Evolutionary conservation across 805 yeast species (phyloP).

Genomic region (Cyberlindnera maritima): DNA sequence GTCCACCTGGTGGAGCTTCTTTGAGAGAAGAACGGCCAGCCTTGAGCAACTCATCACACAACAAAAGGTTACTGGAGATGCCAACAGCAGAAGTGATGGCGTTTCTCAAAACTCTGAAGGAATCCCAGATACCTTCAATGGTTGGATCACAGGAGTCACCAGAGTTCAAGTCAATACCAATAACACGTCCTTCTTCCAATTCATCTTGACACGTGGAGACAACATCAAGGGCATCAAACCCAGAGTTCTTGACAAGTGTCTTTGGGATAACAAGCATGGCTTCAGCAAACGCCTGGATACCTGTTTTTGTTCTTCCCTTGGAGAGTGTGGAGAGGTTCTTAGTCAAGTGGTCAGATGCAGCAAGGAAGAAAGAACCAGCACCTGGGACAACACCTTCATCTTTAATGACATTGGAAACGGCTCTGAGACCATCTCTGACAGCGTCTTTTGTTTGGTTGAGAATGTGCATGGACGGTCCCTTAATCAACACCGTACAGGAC

Average conservation of each 20-base stretch:
- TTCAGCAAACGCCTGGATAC: conserved; percentile 91
- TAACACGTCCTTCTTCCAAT: conserved; percentile 72
- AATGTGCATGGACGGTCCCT: conserved; percentile 89
- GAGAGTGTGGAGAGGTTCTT: conserved; percentile 51
- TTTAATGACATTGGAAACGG: conserved; percentile 86
- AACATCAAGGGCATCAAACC: conserved; percentile 89
- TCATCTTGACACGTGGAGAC: conserved; percentile 89
- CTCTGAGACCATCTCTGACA: conserved; percentile 93
- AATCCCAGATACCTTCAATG: conserved; percentile 95
- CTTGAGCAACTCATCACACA: conserved; percentile 94
- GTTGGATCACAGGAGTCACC: conserved; percentile 97
- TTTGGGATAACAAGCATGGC: conserved; percentile 89
- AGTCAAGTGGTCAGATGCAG: conserved; percentile 68
- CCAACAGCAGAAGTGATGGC: conserved; percentile 92
- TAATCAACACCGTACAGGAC: conserved; percentile 86
- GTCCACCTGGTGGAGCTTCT: conserved; percentile 39
- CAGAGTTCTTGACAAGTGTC: conserved; percentile 88
- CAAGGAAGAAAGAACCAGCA: conserved; percentile 92
- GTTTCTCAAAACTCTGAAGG: conserved; percentile 89
- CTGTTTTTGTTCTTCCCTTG: conserved; percentile 86
- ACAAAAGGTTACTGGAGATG: conserved; percentile 84
- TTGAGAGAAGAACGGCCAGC: conserved; percentile 95
- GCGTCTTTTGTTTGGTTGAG: conserved; percentile 95
- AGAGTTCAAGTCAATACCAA: conserved; percentile 84
- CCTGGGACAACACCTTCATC: conserved; percentile 91